These are phyloP conservation scores for Blastocystis sp. DNA, from an alignment of 352 stramenopile genomes.

Conservation along the genomic window DNA sequence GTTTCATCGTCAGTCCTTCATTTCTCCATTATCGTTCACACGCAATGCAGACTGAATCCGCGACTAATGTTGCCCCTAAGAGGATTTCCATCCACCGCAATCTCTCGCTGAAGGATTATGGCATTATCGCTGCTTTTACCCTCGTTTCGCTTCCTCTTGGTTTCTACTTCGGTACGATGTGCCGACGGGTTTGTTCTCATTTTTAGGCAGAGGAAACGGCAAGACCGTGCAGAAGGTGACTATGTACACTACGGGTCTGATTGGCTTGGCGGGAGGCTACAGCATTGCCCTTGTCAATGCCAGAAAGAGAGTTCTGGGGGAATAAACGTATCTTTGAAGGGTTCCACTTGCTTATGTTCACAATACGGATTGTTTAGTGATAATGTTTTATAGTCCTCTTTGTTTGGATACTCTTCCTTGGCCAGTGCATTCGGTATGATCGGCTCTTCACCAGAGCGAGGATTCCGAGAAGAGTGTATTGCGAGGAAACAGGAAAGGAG, in stretches of 20 bases:
- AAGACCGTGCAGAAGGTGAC: constrained; percentile 60
- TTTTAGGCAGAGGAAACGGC: constrained; percentile 62
- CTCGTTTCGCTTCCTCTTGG: constrained; percentile 59
- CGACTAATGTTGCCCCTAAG: constrained; percentile 13
- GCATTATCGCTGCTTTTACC: constrained; percentile 62
- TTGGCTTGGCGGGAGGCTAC: constrained; percentile 54
- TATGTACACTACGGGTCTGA: constrained; percentile 65
- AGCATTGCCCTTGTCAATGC: constrained; percentile 60
- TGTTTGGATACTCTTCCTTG: neutral
- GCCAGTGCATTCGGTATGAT: no score
- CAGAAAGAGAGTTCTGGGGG: constrained; percentile 58
- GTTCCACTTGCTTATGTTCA: neutral
- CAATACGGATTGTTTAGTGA: constrained; percentile 72
- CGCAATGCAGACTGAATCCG: constrained; percentile 29
- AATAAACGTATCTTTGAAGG: constrained; percentile 19
- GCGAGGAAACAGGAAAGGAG: neutral
- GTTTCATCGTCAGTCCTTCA: constrained; percentile 18
- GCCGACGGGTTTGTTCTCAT: neutral
- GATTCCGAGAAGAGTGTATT: no score
- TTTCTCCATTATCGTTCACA: constrained; percentile 26
- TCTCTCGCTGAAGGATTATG: constrained; percentile 59
- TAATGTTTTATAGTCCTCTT: constrained; percentile 1
- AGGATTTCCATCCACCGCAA: constrained; percentile 46
- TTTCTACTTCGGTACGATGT: constrained; percentile 57
- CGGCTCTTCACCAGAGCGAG: no score